These are phyloP conservation scores for Quercus phellos DNA, from an alignment of 331 rosid species.

Conservation along the genomic window DNA sequence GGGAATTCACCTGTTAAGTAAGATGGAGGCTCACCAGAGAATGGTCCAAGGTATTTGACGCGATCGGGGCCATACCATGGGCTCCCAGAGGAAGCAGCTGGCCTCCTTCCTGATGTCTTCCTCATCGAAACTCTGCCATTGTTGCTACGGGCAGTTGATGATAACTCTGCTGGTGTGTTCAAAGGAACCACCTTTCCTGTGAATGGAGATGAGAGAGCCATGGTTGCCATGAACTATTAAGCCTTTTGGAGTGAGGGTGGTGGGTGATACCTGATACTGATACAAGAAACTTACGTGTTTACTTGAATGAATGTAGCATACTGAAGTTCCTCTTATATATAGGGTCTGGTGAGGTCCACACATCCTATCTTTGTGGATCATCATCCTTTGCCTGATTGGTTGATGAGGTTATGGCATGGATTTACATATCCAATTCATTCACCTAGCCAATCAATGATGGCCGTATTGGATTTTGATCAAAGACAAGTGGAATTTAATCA, in stretches of 20 bases:
- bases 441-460: background rate
- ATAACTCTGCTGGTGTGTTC: conserved; percentile 8
- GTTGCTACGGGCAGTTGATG: conserved; percentile 15
- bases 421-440: background rate
- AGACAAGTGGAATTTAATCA: background rate
- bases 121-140: conserved; percentile 29
- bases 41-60: conserved; percentile 42
- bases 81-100: conserved; percentile 28
- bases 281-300: background rate
- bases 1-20: conserved; percentile 37
- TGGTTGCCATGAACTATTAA: conserved; percentile 24
- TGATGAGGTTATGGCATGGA: background rate
- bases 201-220: conserved; percentile 34
- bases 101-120: conserved; percentile 23
- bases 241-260: background rate
- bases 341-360: conserved; percentile 19
- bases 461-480: background rate
- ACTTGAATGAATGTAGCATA: background rate
- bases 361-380: conserved; percentile 21
- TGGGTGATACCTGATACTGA: background rate
- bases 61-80: conserved; percentile 37
- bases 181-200: conserved; percentile 26
- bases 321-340: background rate
- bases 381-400: conserved; percentile 25
- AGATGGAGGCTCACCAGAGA: conserved; percentile 38